Evolutionary conservation across 345 rosid species (phyloP).

Genomic region (Punica granatum): DNA sequence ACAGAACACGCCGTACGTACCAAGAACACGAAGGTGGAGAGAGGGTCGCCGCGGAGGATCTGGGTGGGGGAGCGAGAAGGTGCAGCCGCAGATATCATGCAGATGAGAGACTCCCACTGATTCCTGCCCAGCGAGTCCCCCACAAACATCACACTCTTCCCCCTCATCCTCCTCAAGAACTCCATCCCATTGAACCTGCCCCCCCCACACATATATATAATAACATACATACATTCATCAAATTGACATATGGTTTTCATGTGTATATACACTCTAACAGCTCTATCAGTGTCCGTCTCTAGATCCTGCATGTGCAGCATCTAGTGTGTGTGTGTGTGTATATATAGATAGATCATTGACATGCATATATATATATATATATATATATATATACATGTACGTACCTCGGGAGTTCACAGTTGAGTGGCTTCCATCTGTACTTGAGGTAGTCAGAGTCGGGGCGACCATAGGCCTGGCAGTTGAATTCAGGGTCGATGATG

Average conservation of each 20-base stretch:
- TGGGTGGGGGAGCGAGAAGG: slow-evolving; percentile 47
- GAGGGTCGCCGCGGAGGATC: slow-evolving; percentile 51
- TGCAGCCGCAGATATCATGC: slow-evolving; percentile 54
- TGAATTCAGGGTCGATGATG: slow-evolving; percentile 18
- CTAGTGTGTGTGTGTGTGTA: too few species aligned
- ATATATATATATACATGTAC: not conserved
- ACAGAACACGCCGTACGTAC: slow-evolving; percentile 17
- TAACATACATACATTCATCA: too few species aligned
- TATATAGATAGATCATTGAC: too few species aligned
- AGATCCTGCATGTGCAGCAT: too few species aligned
- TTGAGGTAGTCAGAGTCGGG: slow-evolving; percentile 19
- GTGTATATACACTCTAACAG: too few species aligned
- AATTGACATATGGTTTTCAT: too few species aligned
- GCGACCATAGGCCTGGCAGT: slow-evolving; percentile 18
- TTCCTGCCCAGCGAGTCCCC: slow-evolving; percentile 91
- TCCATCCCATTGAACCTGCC: slow-evolving; percentile 70
- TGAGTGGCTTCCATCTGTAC: slow-evolving; percentile 16
- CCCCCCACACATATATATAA: too few species aligned
- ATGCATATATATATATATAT: slow-evolving; percentile 1
- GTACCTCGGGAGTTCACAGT: slow-evolving; percentile 18
- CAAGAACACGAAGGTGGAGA: slow-evolving; percentile 67
- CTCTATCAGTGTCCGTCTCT: too few species aligned
- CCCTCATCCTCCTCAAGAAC: slow-evolving; percentile 56
- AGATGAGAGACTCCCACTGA: slow-evolving; percentile 91
- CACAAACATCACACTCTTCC: slow-evolving; percentile 75